Evolutionary conservation across 768 basidiomycete genomes (phyloP).

Genomic region (Tubosaeta brunneosetosa): DNA sequence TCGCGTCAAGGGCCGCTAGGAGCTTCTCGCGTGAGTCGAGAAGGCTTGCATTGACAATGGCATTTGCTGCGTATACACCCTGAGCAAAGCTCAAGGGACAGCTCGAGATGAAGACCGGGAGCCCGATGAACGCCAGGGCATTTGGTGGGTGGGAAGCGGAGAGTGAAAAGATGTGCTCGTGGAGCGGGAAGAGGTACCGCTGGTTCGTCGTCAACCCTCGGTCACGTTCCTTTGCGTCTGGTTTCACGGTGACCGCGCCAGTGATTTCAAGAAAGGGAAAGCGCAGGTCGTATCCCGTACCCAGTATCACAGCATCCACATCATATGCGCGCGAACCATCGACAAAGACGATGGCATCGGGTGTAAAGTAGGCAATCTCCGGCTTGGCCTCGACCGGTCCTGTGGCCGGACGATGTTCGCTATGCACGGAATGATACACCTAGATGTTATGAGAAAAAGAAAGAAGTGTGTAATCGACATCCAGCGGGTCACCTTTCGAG

Average conservation of each 20-base stretch:
- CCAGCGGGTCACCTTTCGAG: constrained; percentile 36
- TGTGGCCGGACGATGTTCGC: constrained; percentile 12
- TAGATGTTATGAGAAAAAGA: neutral
- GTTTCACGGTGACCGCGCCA: constrained; percentile 16
- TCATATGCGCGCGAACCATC: constrained; percentile 40
- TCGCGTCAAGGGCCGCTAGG: neutral
- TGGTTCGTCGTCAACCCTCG: constrained; percentile 42
- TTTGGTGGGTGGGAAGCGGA: constrained; percentile 43
- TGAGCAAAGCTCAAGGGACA: constrained; percentile 33
- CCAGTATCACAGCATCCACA: constrained; percentile 48
- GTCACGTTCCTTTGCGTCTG: constrained; percentile 11
- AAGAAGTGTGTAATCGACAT: neutral
- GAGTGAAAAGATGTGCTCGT: constrained; percentile 50
- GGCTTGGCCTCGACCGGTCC: constrained; percentile 34
- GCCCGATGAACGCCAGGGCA: constrained; percentile 52
- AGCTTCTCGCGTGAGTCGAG: constrained; percentile 34
- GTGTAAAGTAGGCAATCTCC: constrained; percentile 47
- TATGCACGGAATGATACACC: constrained; percentile 38
- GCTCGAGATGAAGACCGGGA: constrained; percentile 45
- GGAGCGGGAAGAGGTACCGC: constrained; percentile 52
- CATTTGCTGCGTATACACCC: constrained; percentile 42
- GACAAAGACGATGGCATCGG: constrained; percentile 39
- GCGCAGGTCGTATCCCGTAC: constrained; percentile 51
- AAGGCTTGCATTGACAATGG: constrained; percentile 39
- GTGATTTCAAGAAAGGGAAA: constrained; percentile 45